Conservation (phyloP, 2,329 filamentous ascomycete genomes). For the Exophiala lecanii-corni region DNA sequence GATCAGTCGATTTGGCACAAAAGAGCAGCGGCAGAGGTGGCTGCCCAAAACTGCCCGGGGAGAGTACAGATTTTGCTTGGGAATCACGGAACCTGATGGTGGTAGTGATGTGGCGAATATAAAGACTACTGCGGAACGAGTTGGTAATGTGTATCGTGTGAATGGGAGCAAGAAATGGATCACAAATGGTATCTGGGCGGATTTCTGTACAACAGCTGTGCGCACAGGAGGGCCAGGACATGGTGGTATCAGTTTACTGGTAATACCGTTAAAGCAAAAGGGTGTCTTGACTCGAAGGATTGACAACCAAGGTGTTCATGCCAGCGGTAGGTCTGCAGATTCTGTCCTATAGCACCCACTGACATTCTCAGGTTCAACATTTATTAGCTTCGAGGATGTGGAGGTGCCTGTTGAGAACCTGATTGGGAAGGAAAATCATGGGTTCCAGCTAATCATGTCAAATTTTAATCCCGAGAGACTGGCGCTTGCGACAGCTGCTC, state of each 20-base stretch:
- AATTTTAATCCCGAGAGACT: constrained; percentile 79
- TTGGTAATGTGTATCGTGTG: constrained; percentile 64
- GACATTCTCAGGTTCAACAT: constrained; percentile 60
- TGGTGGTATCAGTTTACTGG: constrained; percentile 63
- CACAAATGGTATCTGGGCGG: constrained; percentile 67
- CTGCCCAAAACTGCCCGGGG: constrained; percentile 64
- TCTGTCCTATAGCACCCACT: constrained; percentile 1
- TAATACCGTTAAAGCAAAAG: constrained; percentile 63
- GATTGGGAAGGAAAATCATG: constrained; percentile 63
- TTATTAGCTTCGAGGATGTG: constrained; percentile 73
- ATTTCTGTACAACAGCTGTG: constrained; percentile 66
- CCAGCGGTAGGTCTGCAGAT: constrained; percentile 46
- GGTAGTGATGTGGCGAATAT: constrained; percentile 72
- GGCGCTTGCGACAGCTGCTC: constrained; percentile 60
- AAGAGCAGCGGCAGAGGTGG: constrained; percentile 59
- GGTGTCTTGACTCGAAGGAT: constrained; percentile 66
- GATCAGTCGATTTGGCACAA: constrained; percentile 62
- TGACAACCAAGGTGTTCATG: constrained; percentile 65
- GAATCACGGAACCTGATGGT: constrained; percentile 72
- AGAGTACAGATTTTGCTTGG: constrained; percentile 65
- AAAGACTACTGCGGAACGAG: constrained; percentile 61
- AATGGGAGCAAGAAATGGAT: constrained; percentile 79
- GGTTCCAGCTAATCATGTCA: constrained; percentile 71
- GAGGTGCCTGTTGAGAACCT: constrained; percentile 66
- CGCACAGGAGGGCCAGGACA: constrained; percentile 65